A percentile compares a stretch with the other conserved stretches of the same genome.
Conservation (phyloP, 1,139 yeast species). For the Diutina rugosa region DNA sequence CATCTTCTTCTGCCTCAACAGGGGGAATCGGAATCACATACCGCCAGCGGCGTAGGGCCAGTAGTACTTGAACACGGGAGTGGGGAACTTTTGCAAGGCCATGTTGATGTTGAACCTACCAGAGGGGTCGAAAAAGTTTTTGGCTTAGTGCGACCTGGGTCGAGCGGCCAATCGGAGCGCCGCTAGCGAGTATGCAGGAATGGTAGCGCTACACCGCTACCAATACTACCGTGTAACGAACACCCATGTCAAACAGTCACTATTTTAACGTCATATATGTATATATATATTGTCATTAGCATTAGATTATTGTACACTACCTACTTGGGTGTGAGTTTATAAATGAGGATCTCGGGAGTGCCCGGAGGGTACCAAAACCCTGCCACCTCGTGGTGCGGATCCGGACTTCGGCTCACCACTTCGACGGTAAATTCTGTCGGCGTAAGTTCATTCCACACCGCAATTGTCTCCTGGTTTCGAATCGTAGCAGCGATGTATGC, state of each 20-base stretch:
- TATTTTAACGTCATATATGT: too few relatives aligned
- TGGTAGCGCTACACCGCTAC: background rate
- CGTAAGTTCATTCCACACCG: slow-evolving; percentile 37
- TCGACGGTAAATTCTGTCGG: slow-evolving; percentile 15
- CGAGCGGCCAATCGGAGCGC: background rate
- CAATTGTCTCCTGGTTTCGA: slow-evolving; percentile 47
- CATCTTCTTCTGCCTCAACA: background rate
- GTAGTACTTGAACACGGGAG: slow-evolving; percentile 33
- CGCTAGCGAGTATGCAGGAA: background rate
- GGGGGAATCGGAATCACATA: slow-evolving; percentile 15
- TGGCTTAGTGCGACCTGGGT: background rate
- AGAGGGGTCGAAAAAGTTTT: background rate
- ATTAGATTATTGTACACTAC: background rate
- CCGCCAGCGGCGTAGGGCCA: slow-evolving; percentile 42
- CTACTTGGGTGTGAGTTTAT: slow-evolving; percentile 10
- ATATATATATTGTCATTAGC: background rate
- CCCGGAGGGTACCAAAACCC: slow-evolving; percentile 18
- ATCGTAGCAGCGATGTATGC: slow-evolving; percentile 64
- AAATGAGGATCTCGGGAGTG: slow-evolving; percentile 32
- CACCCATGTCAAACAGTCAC: background rate
- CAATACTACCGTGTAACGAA: background rate
- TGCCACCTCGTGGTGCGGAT: slow-evolving; percentile 11
- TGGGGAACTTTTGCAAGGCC: slow-evolving; percentile 18
- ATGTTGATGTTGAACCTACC: background rate
- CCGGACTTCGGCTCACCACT: slow-evolving; percentile 8